Percentiles rank a stretch among this genome's conserved stretches.
These are phyloP conservation scores for Monilinia fructicola DNA, from an alignment of 2,329 filamentous ascomycete genomes.

Conservation along the genomic window DNA sequence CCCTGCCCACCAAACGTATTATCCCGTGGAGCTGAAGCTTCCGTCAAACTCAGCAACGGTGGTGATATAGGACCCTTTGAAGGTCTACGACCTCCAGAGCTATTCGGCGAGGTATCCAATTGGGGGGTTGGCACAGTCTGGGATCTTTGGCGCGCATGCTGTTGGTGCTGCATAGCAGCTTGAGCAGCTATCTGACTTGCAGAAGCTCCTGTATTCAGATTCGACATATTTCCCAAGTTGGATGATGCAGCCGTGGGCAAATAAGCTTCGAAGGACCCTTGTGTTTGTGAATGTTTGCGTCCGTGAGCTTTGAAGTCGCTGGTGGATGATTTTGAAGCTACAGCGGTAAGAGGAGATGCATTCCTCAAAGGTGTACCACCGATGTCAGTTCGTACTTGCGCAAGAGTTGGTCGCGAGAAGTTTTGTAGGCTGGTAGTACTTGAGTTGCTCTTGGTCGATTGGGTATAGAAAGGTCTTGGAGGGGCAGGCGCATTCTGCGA, in stretches of 20 bases:
- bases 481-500: constrained; percentile 43
- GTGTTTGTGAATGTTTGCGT: constrained; percentile 68
- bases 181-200: constrained; percentile 81
- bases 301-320: constrained; percentile 48
- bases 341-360: constrained; percentile 47
- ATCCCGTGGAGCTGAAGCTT: constrained; percentile 62
- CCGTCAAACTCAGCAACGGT: constrained; percentile 62
- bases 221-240: constrained; percentile 41
- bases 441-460: constrained; percentile 47
- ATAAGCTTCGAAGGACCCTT: constrained; percentile 74
- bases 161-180: constrained; percentile 66
- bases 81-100: constrained; percentile 32
- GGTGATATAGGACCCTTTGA: constrained; percentile 55
- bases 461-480: constrained; percentile 52
- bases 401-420: constrained; percentile 55
- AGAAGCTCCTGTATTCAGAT: constrained; percentile 46
- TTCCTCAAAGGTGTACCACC: constrained; percentile 35
- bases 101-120: constrained; percentile 31
- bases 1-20: constrained; percentile 49
- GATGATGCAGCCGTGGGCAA: constrained; percentile 57
- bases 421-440: constrained; percentile 51
- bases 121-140: constrained; percentile 65
- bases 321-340: constrained; percentile 43
- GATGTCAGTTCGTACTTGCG: constrained; percentile 27
- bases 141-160: constrained; percentile 62